These are phyloP conservation scores for Yamagishiella unicocca DNA, from an alignment of 139 green algal genomes.

Conservation along the genomic window DNA sequence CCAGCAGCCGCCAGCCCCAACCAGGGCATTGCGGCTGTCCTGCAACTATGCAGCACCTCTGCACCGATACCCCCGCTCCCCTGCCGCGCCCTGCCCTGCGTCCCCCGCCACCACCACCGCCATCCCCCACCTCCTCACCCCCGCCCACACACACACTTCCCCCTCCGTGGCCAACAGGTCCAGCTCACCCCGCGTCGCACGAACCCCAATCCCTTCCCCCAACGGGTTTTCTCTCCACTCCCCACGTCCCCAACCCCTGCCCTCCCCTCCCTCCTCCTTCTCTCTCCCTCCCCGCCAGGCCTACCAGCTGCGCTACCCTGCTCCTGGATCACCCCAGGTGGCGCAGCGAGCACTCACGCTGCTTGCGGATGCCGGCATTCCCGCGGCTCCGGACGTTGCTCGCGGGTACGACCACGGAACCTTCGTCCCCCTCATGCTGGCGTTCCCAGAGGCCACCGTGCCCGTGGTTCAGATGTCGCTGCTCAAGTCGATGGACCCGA, in stretches of 20 bases:
- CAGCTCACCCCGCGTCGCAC: too few species aligned
- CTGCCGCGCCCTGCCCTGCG: too few species aligned
- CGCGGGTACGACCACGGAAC: slow-evolving; percentile 83
- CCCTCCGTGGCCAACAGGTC: too few species aligned
- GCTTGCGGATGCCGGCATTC: slow-evolving; percentile 65
- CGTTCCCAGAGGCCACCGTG: slow-evolving; percentile 68
- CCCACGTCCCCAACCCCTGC: too few species aligned
- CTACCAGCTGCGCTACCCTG: slow-evolving; percentile 75
- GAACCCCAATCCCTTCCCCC: too few species aligned
- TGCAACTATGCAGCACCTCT: too few species aligned
- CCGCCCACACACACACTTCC: too few species aligned
- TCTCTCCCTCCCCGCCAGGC: slow-evolving; percentile 25
- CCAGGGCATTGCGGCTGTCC: neutral
- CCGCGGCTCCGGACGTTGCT: slow-evolving; percentile 49
- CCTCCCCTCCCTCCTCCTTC: neutral
- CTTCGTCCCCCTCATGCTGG: slow-evolving; percentile 85
- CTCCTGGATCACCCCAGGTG: slow-evolving; percentile 67
- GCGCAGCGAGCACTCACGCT: slow-evolving; percentile 61
- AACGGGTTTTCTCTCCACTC: too few species aligned
- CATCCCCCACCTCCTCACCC: neutral
- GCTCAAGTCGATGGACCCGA: slow-evolving; percentile 16
- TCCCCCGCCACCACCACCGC: neutral
- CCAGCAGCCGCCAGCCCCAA: neutral
- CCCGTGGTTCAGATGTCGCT: slow-evolving; percentile 36
- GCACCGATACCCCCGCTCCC: too few species aligned